phyloP scores from a whole-genome alignment of 768 basidiomycete species.

The Imleria badia region DNA sequence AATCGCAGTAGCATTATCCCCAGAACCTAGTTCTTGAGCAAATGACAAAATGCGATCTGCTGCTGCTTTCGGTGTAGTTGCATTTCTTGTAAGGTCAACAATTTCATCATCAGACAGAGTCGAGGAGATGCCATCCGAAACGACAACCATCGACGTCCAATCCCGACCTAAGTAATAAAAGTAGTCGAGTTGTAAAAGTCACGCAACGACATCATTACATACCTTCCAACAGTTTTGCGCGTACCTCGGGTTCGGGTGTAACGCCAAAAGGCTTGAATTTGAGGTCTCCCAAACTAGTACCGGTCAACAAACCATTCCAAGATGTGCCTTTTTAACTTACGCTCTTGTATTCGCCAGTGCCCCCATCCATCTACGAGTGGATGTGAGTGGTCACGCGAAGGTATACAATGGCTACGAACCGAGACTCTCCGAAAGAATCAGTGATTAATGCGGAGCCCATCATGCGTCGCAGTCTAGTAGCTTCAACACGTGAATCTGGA shows the following conservation, averaged over 20 bases:
- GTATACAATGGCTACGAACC: slow-evolving; percentile 44
- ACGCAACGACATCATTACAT: slow-evolving; percentile 6
- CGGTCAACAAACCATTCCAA: slow-evolving; percentile 1
- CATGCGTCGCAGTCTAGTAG: slow-evolving; percentile 80
- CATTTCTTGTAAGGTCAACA: slow-evolving; percentile 79
- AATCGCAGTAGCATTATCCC: slow-evolving; percentile 90
- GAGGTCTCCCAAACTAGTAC: slow-evolving; percentile 76
- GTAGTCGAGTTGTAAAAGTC: not conserved
- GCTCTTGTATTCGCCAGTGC: slow-evolving; percentile 89
- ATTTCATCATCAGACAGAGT: slow-evolving; percentile 93
- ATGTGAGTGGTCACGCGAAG: not conserved
- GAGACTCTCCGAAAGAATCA: slow-evolving; percentile 91
- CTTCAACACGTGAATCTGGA: slow-evolving; percentile 87
- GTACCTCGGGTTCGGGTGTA: slow-evolving; percentile 89
- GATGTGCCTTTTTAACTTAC: slow-evolving; percentile 39
- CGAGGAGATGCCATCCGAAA: slow-evolving; percentile 94
- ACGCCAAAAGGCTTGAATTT: slow-evolving; percentile 89
- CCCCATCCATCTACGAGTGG: slow-evolving; percentile 82
- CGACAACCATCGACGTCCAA: slow-evolving; percentile 83
- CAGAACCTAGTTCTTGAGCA: slow-evolving; percentile 77
- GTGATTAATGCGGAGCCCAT: slow-evolving; percentile 88
- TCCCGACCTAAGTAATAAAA: slow-evolving; percentile 55
- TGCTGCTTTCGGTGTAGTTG: slow-evolving; percentile 71
- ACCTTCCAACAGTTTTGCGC: slow-evolving; percentile 76
- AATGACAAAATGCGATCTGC: slow-evolving; percentile 82